These are phyloP conservation scores for Suhomyces maxii DNA, from an alignment of 1,139 yeast genomes.

Conservation along the genomic window DNA sequence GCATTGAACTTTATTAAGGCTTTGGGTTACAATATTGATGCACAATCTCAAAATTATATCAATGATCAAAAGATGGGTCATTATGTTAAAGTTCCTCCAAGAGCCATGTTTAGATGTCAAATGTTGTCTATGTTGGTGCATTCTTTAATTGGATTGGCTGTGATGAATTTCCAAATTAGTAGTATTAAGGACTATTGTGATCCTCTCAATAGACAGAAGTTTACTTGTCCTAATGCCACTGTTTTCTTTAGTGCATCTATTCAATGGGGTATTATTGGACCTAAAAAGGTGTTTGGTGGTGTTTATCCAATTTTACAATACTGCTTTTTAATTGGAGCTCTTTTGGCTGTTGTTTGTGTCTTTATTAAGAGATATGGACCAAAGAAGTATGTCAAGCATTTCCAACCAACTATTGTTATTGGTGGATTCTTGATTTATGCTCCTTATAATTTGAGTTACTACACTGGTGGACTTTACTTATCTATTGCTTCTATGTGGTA, in stretches of 20 bases:
- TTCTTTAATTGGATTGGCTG: constrained; percentile 52
- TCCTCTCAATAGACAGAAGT: constrained; percentile 38
- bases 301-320: constrained; percentile 50
- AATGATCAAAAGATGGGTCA: constrained; percentile 61
- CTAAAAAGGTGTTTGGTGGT: constrained; percentile 47
- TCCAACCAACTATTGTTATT: constrained; percentile 21
- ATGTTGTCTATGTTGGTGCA: constrained; percentile 42
- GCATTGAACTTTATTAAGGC: constrained; percentile 40
- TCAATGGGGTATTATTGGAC: constrained; percentile 69
- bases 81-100: constrained; percentile 59
- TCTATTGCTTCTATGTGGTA: constrained; percentile 18
- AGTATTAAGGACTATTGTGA: constrained; percentile 49
- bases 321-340: constrained; percentile 55
- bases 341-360: constrained; percentile 31
- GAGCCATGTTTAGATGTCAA: constrained; percentile 61
- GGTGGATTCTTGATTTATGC: constrained; percentile 19
- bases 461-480: constrained; percentile 18
- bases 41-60: constrained; percentile 58
- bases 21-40: constrained; percentile 46
- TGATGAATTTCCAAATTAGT: constrained; percentile 52
- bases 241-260: constrained; percentile 57
- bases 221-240: constrained; percentile 48
- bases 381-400: constrained; percentile 11
- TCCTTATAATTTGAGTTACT: constrained; percentile 20
- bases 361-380: constrained; percentile 25